phyloP scores from a whole-genome alignment of 2,329 filamentous ascomycete genomes.

The Sporothrix sp. region DNA sequence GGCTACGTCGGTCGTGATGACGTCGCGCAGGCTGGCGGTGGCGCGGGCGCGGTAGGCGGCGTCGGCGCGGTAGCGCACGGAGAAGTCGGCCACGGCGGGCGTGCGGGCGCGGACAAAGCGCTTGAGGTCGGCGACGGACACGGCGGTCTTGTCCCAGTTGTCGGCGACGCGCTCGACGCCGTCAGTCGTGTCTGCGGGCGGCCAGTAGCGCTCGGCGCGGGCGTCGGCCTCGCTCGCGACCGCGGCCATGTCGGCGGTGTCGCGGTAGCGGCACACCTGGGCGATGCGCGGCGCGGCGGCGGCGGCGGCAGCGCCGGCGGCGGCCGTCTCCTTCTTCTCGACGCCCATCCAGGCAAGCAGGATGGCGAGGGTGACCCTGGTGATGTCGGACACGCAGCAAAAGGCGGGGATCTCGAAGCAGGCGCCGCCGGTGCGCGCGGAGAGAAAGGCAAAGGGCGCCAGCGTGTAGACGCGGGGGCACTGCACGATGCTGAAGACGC shows the following conservation, averaged over 20 bases:
- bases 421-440: slow-evolving; percentile 31
- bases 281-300: slow-evolving; percentile 3
- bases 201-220: slow-evolving; percentile 10
- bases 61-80: slow-evolving; percentile 32
- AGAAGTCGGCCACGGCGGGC: slow-evolving; percentile 26
- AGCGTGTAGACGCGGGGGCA: slow-evolving; percentile 16
- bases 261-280: slow-evolving; percentile 14
- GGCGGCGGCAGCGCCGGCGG: slow-evolving; percentile 8
- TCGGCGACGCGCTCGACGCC: neutral
- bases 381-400: slow-evolving; percentile 25
- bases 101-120: slow-evolving; percentile 20
- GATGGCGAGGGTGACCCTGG: slow-evolving; percentile 32
- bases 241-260: slow-evolving; percentile 15
- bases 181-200: neutral
- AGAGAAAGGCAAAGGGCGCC: slow-evolving; percentile 33
- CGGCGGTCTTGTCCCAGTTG: slow-evolving; percentile 9
- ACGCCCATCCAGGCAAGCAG: slow-evolving; percentile 36
- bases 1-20: slow-evolving; percentile 35
- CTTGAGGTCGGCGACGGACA: slow-evolving; percentile 20
- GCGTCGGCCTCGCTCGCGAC: slow-evolving; percentile 15
- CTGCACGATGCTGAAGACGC: slow-evolving; percentile 36
- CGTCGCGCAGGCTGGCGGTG: slow-evolving; percentile 29
- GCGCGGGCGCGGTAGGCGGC: slow-evolving; percentile 30
- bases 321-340: slow-evolving; percentile 18
- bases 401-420: slow-evolving; percentile 26